These are phyloP conservation scores for Laetiporus sulphureus DNA, from an alignment of 1,284 basidiomycete genomes.

Conservation along the genomic window DNA sequence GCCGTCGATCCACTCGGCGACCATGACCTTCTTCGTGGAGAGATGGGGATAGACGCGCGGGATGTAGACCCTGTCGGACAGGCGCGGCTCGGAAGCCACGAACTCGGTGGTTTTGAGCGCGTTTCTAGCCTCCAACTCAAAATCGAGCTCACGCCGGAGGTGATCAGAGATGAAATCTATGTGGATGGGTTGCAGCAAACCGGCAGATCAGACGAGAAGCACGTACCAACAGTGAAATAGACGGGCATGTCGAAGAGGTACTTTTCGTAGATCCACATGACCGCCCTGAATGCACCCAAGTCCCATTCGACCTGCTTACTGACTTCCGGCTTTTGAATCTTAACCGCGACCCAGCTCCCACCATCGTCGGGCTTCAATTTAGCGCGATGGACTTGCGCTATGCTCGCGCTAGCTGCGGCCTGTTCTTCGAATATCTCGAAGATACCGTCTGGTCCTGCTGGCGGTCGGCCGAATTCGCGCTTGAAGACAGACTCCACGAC, in stretches of 20 bases:
- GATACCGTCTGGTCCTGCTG: conserved; percentile 59
- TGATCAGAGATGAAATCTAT: conserved; percentile 78
- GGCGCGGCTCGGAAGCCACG: conserved; percentile 56
- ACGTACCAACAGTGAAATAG: conserved; percentile 66
- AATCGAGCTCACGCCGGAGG: conserved; percentile 77
- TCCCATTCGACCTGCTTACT: conserved; percentile 83
- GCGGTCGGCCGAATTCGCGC: conserved; percentile 62
- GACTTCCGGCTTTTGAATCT: conserved; percentile 88
- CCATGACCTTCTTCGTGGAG: conserved; percentile 74
- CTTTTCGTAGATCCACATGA: conserved; percentile 72
- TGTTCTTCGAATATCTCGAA: conserved; percentile 73
- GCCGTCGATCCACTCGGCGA: conserved; percentile 85
- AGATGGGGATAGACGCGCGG: conserved; percentile 71
- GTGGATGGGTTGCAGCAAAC: too few relatives aligned
- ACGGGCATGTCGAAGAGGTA: conserved; percentile 74
- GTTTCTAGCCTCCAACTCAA: conserved; percentile 68
- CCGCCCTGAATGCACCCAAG: conserved; percentile 52
- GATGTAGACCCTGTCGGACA: conserved; percentile 70
- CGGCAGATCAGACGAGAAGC: not conserved
- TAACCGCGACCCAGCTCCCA: conserved; percentile 71
- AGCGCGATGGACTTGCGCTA: conserved; percentile 86
- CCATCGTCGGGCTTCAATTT: conserved; percentile 44
- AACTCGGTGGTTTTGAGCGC: conserved; percentile 53
- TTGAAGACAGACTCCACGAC: conserved; percentile 69
- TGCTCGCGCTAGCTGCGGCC: conserved; percentile 79